Evolutionary conservation across 2,329 filamentous ascomycete species (phyloP).

Genomic region (Westerdykella aurantiaca): DNA sequence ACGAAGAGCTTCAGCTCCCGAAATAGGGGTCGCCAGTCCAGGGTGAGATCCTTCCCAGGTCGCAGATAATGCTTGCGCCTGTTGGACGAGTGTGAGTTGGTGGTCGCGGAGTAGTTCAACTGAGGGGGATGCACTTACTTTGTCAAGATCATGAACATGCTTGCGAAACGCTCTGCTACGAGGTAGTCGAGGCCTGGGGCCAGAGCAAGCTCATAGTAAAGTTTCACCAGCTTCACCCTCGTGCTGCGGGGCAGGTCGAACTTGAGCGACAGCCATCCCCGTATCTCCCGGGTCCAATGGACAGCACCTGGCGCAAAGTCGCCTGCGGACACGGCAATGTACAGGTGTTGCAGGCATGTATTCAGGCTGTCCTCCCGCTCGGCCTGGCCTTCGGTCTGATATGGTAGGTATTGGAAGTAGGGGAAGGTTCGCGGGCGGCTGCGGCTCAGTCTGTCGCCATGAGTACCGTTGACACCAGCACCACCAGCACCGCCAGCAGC

Average conservation of each 20-base stretch:
- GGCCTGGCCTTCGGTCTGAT: conserved; percentile 72
- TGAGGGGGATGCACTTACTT: conserved; percentile 58
- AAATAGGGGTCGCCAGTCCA: conserved; percentile 93
- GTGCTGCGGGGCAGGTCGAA: conserved; percentile 89
- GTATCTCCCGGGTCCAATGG: conserved; percentile 95
- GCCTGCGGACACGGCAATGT: conserved; percentile 83
- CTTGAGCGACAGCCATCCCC: conserved; percentile 92
- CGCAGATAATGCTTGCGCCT: conserved; percentile 95
- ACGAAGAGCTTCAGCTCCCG: conserved; percentile 88
- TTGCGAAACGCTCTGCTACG: conserved; percentile 83
- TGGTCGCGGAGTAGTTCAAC: not conserved
- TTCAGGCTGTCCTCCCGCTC: conserved; percentile 73
- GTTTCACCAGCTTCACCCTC: conserved; percentile 73
- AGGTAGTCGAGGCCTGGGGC: conserved; percentile 80
- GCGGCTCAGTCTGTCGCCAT: conserved; percentile 59
- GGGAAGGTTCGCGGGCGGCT: conserved; percentile 78
- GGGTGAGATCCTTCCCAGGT: conserved; percentile 77
- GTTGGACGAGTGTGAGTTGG: conserved; percentile 2
- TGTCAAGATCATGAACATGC: conserved; percentile 94
- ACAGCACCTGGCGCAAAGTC: conserved; percentile 91
- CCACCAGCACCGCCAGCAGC: not conserved
- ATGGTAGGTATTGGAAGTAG: conserved; percentile 87
- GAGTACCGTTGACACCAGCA: conserved; percentile 34
- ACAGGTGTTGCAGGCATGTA: conserved; percentile 88
- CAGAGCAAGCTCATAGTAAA: conserved; percentile 91